Conservation (phyloP, 306 rosid genomes). For the Mimosa bimucronata region DNA sequence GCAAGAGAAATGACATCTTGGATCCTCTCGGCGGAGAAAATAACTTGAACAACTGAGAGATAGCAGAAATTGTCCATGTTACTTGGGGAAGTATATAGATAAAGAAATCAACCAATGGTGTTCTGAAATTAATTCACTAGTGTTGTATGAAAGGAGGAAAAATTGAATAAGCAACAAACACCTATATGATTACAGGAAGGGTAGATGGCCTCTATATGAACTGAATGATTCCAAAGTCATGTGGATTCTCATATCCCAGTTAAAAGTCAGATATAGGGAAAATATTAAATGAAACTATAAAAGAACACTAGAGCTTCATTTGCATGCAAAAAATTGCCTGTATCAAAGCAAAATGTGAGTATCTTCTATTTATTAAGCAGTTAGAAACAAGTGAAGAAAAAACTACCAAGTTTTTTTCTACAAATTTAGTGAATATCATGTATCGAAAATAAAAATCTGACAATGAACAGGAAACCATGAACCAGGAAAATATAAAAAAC, state of each 20-base stretch:
- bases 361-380: constrained; percentile 1
- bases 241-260: background rate
- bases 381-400: constrained; percentile 1
- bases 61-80: constrained; percentile 8
- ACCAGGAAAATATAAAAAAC: background rate
- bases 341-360: background rate
- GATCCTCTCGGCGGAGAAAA: constrained; percentile 79
- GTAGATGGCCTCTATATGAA: background rate
- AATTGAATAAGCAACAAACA: constrained; percentile 4
- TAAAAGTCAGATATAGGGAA: background rate
- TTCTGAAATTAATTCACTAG: constrained; percentile 20
- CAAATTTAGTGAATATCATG: constrained; percentile 30
- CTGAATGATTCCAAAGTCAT: background rate
- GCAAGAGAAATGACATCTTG: constrained; percentile 72
- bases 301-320: constrained; percentile 7
- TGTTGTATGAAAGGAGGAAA: background rate
- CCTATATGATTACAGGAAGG: background rate
- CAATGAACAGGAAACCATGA: constrained; percentile 1
- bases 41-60: constrained; percentile 59
- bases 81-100: constrained; percentile 1
- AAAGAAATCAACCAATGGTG: background rate
- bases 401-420: constrained; percentile 2
- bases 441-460: constrained; percentile 11
- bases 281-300: constrained; percentile 7
- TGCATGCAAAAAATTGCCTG: background rate